Evolutionary conservation across 2,329 filamentous ascomycete species (phyloP), one percentile per base, ranked within the genome.

Genomic region (Epichloe brachyelytri): DNA sequence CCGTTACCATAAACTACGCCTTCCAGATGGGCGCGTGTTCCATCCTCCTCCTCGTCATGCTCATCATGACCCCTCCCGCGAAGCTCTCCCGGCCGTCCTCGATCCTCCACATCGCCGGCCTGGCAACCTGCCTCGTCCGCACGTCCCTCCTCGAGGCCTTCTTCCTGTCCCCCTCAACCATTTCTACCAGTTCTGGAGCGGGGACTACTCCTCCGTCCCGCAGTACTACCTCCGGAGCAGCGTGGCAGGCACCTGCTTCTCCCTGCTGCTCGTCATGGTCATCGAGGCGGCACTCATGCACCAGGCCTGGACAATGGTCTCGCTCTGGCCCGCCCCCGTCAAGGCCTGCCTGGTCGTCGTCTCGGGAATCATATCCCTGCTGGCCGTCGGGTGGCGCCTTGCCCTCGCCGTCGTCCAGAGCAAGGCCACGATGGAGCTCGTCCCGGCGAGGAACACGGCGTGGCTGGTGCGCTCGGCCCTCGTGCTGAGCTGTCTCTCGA

Each of bases 11-110:
- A 71, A 83, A 82, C 66, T 87, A 83, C 62, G 82, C 78, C 49
- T 68, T 76, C 17, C 86, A 91, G 63, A 73, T 89, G 48, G 87
- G 87, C 33, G 79, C 84, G 22, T 79, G 78, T 45, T 56, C 83
- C 52, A 67, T 84, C 54, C 77, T 88, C 60, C 70, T 90, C 17
- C 57, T 84, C 43, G 72, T 85, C 33, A 69, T 90, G 3, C 67
- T 88, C 11, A 60, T 83, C 52, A 74, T 90, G 64, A 89, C 86
- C 0, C 78, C 79, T 19, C 63, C 71, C 0, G 71, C 79, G 56
- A 88, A 87, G 63, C 77, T 86, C 53, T 69, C 70, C 49, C 82
- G 83, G 2, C 62, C 72, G 0, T 75, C 87, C 19, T 86, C 85
- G 63, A 60, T 82, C 55, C 70, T 89, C 59, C 88, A 90, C 62